Base-by-base conservation (phyloP, 805 yeast species). In the Metschnikowia matae region DNA sequence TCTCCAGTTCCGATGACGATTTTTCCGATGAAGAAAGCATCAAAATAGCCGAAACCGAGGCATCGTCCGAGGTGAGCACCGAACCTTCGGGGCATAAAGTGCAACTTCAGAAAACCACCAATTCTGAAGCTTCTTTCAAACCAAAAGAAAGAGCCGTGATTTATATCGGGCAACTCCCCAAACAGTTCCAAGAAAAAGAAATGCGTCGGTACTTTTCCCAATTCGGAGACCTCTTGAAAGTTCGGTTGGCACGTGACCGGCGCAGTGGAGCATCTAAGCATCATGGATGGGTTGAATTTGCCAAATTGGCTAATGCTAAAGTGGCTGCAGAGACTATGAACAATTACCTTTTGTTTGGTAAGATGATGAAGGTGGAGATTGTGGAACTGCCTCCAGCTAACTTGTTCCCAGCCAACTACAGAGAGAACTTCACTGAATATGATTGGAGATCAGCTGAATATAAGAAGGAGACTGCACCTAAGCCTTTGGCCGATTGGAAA, bases 291-390 rank as follows among this genome's bases (percentile, higher is more conserved):
- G 73, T 94, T 42, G 97, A 94, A 69, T 94, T 92, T 63, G 80
- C 78, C 39, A 77, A 82, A 48, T 64, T 67, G 36, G 88, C 84
- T 44, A 95, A 87, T 49, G 97, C 98, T 41, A 79, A 82, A 58
- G 77, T 90, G 54, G 99, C 97, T 3, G 87, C 87, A 54, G 98
- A 94, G 57, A 84, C 97, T 42, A 94, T 94, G 99, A 85, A 94
- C 70, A 94, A 94, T 70, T 94, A 94, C 62, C 77, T 94, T 54
- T 65, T 94, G 41, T 84, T 88, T 71, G 95, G 95, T 6, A 97
- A 92, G 68, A 79, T 91, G 54, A 73, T 94, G 59, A 85, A 87
- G 68, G 76, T 76, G 54, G 68, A 74, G 21, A 63, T 80, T 15
- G 61, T 80, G 44, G 91, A 87, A 35, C 73, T 79, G 52, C 76